phyloP scores from a whole-genome alignment of 179 eudicot genomes.

The Amaranthus tricolor region DNA sequence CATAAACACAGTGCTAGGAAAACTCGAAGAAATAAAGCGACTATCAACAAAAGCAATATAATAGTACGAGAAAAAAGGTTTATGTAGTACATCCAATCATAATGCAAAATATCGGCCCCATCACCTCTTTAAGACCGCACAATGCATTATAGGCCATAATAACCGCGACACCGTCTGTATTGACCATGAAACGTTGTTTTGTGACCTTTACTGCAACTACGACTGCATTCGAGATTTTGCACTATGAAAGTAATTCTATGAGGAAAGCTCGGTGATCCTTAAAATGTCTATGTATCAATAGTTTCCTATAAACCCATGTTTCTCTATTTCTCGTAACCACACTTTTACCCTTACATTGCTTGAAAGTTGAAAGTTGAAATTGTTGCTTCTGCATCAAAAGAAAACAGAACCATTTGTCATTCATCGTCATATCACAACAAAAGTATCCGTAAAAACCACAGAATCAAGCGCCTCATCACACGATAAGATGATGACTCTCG shows the following conservation, averaged over 20 bases:
- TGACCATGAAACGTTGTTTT: too few relatives aligned
- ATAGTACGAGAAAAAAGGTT: slow-evolving; percentile 16
- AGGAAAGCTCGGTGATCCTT: slow-evolving; percentile 16
- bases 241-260: slow-evolving; percentile 16
- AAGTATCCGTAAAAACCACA: neutral
- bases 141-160: too few relatives aligned
- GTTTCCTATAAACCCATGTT: slow-evolving; percentile 17
- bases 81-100: slow-evolving; percentile 14
- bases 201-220: too few relatives aligned
- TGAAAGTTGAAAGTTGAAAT: neutral
- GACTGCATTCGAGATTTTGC: too few relatives aligned
- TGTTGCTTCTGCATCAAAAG: slow-evolving; percentile 22
- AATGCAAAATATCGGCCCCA: too few relatives aligned
- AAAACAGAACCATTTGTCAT: slow-evolving; percentile 1
- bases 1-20: neutral
- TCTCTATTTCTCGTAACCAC: slow-evolving; percentile 12
- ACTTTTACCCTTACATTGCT: slow-evolving; percentile 17
- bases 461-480: neutral
- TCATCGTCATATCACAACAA: neutral
- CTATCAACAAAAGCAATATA: slow-evolving; percentile 22
- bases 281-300: slow-evolving; percentile 20
- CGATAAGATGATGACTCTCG: neutral
- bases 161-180: too few relatives aligned
- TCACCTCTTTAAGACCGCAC: too few relatives aligned
- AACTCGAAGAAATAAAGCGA: neutral